Evolutionary conservation across 2,329 filamentous ascomycete genomes (phyloP), one percentile per base, ranked within the genome.

Genomic region (Aspergillus sp.): DNA sequence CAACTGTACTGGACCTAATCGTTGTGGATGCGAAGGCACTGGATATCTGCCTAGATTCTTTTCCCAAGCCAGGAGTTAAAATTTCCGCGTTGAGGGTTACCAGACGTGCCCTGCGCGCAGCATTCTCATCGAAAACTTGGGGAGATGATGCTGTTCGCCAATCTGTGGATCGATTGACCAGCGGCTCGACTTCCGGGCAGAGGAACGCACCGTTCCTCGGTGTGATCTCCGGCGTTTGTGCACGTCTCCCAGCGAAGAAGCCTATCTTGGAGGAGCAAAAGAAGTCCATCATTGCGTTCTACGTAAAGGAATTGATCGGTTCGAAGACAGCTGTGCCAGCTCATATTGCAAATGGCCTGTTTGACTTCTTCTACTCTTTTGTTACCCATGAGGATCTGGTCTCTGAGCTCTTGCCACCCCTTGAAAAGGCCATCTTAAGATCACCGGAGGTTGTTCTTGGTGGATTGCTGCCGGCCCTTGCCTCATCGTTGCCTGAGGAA

Each of bases 401-500:
- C 42, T 85, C 81, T 50, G 81, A 91, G 35, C 61, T 97, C 29
- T 75, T 94, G 26, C 88, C 90, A 7, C 74, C 89, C 0, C 72
- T 97, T 10, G 93, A 98, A 61, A 96, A 95, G 69, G 84, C 87
- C 5, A 76, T 98, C 43, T 71, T 98, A 37, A 81, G 94, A 61
- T 85, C 91, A 6, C 94, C 93, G 1, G 93, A 98, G 67, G 84
- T 96, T 35, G 82, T 95, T 10, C 73, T 97, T 27, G 83, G 85
- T 54, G 86, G 89, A 50, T 75, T 96, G 26, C 71, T 97, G 39
- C 79, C 84, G 5, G 81, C 85, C 9, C 74, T 97, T 37, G 75
- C 94, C 46, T 66, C 75, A 7, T 81, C 88, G 27, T 71, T 98
- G 6, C 82, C 89, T 1, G 61, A 71, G 27, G 71, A 73, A 5